phyloP scores from a whole-genome alignment of 2,329 filamentous ascomycete species.

The Gremmenia infestans region DNA sequence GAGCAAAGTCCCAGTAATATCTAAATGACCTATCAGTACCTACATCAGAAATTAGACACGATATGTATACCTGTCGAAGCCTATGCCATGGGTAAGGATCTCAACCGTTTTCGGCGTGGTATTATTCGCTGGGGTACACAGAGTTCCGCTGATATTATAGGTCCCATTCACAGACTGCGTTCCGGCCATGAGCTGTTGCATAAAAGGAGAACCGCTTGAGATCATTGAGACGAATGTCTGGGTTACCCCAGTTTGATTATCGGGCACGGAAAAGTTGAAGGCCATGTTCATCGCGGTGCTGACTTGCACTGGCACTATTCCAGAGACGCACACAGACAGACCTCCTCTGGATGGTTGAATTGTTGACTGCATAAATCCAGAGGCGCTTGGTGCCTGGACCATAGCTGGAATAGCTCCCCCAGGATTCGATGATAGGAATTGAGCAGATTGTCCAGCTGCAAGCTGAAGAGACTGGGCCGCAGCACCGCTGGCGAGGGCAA shows the following conservation, averaged over 20 bases:
- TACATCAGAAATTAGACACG: not conserved
- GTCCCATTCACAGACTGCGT: not conserved
- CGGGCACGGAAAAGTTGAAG: not conserved
- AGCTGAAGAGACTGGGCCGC: not conserved
- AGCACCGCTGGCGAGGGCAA: not conserved
- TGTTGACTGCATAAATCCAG: not conserved
- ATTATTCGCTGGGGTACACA: not conserved
- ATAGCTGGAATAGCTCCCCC: not conserved
- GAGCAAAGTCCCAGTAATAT: conserved; percentile 9
- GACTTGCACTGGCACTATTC: not conserved
- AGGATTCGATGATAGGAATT: not conserved
- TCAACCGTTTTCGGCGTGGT: not conserved
- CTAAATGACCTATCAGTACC: not conserved
- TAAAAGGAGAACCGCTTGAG: not conserved
- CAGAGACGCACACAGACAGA: not conserved
- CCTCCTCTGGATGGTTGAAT: conserved; percentile 1
- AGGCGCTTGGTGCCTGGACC: not conserved
- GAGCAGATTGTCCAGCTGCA: not conserved
- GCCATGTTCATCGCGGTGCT: not conserved
- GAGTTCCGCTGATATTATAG: not conserved
- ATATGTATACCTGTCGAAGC: not conserved
- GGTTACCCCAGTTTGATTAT: not conserved
- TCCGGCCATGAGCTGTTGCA: not conserved
- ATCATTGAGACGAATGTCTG: not conserved
- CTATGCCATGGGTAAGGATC: conserved; percentile 6